These are phyloP conservation scores for Yarrowia galli DNA, from an alignment of 1,139 yeast genomes.

Conservation along the genomic window DNA sequence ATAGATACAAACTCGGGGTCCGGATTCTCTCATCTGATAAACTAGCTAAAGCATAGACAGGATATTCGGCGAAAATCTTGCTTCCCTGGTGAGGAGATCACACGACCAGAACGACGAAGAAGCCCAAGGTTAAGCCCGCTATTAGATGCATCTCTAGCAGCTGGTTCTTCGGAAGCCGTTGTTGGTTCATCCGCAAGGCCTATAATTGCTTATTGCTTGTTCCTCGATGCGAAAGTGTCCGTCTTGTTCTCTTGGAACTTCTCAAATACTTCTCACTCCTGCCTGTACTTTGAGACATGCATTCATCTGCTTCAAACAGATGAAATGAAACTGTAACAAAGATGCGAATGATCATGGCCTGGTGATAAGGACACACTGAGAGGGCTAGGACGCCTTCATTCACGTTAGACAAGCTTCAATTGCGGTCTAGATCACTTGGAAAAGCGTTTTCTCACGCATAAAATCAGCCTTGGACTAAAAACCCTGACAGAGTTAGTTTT, in stretches of 20 bases:
- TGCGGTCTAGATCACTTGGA: background rate
- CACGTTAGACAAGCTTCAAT: background rate
- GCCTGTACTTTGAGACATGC: background rate
- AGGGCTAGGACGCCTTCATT: background rate
- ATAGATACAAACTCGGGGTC: slow-evolving; percentile 1
- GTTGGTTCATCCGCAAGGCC: slow-evolving; percentile 8
- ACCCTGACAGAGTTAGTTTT: background rate
- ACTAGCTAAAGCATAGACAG: background rate
- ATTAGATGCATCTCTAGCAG: background rate
- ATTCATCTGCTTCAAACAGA: background rate
- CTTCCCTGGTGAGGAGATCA: background rate
- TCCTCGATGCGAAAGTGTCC: background rate
- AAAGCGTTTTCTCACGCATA: background rate
- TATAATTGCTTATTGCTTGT: background rate
- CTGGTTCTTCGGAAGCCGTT: background rate
- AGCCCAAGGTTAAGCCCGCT: background rate
- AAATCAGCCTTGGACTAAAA: background rate
- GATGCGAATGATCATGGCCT: background rate
- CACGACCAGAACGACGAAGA: slow-evolving; percentile 8
- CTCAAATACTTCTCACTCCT: no score
- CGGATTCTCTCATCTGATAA: background rate
- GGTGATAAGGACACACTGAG: background rate
- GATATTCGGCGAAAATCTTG: background rate
- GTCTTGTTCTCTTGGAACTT: background rate
- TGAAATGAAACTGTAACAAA: background rate